A percentile compares a stretch with the other conserved stretches of the same genome.
Conservation (phyloP, 768 basidiomycete species). For the Amanita brunnescens region DNA sequence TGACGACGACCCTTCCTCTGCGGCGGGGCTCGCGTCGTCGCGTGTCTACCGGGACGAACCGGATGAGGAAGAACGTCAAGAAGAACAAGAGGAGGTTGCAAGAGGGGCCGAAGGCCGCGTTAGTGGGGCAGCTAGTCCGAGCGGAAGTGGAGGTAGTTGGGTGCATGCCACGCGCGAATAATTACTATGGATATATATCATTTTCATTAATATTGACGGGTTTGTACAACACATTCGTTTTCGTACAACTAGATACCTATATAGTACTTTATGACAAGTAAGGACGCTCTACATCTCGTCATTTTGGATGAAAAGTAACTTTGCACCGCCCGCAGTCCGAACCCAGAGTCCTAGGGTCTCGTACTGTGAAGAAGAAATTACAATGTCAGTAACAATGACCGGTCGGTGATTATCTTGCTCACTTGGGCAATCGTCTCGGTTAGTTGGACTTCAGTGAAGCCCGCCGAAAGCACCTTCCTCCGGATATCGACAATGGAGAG, state of each 20-base stretch:
- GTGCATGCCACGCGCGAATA: conserved; percentile 45
- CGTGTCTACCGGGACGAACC: conserved; percentile 52
- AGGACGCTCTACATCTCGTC: conserved; percentile 4
- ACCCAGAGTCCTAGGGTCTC: conserved; percentile 77
- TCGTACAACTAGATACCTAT: conserved; percentile 8
- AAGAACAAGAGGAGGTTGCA: background rate
- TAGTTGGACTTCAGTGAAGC: conserved; percentile 87
- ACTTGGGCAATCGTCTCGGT: conserved; percentile 81
- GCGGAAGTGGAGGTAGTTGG: conserved; percentile 64
- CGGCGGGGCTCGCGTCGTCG: conserved; percentile 20
- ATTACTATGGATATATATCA: conserved; percentile 4
- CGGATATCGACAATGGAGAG: conserved; percentile 84
- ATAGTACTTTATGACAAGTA: conserved; percentile 8
- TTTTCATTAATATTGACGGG: background rate
- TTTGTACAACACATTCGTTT: conserved; percentile 4
- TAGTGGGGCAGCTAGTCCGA: conserved; percentile 23
- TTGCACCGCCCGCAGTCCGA: conserved; percentile 76
- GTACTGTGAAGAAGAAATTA: conserved; percentile 47
- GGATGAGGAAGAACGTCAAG: conserved; percentile 16
- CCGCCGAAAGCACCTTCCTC: conserved; percentile 73
- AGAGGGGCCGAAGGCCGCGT: conserved; percentile 10
- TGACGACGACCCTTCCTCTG: conserved; percentile 52
- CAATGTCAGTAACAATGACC: background rate
- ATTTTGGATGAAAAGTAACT: conserved; percentile 55
- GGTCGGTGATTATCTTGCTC: conserved; percentile 17